Conservation (phyloP, 768 basidiomycete genomes). For the Collybia nuda region DNA sequence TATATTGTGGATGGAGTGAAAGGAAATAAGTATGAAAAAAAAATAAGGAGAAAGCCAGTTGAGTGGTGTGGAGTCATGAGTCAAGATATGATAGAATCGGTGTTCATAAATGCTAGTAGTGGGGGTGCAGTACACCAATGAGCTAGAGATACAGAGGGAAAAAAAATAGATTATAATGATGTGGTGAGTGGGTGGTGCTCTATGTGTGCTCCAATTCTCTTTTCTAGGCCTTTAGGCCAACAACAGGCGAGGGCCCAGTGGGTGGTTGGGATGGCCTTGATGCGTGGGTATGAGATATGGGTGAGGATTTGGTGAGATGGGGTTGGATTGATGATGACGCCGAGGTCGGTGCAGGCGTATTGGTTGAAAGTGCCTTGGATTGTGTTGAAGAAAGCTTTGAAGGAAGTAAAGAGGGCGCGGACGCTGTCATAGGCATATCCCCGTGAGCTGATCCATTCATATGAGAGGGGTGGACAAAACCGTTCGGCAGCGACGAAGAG, state of each 20-base stretch:
- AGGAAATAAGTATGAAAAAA: too few relatives aligned
- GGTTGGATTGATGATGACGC: conserved; percentile 9
- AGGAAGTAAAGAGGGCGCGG: conserved; percentile 12
- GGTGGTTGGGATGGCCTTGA: conserved; percentile 19
- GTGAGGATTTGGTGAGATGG: conserved; percentile 2
- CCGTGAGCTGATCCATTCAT: conserved; percentile 7
- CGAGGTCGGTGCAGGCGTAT: conserved; percentile 4
- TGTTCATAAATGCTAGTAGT: too few relatives aligned
- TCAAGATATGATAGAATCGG: too few relatives aligned
- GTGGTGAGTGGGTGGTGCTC: not conserved
- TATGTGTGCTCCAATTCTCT: not conserved
- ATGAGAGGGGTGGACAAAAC: conserved; percentile 4
- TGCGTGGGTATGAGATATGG: conserved; percentile 19
- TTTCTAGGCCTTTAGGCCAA: conserved; percentile 27
- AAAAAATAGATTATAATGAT: not conserved
- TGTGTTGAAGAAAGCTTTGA: conserved; percentile 5
- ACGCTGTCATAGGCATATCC: conserved; percentile 9
- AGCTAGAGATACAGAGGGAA: not conserved
- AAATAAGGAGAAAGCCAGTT: too few relatives aligned
- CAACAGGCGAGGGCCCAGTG: conserved; percentile 17
- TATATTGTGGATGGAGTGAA: too few relatives aligned
- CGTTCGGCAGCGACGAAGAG: conserved; percentile 14
- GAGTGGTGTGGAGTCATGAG: too few relatives aligned
- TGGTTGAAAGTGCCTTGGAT: conserved; percentile 1
- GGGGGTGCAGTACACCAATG: not conserved